phyloP scores from a whole-genome alignment of 169 alveolate genomes.

The Cryptosporidium sp. region DNA sequence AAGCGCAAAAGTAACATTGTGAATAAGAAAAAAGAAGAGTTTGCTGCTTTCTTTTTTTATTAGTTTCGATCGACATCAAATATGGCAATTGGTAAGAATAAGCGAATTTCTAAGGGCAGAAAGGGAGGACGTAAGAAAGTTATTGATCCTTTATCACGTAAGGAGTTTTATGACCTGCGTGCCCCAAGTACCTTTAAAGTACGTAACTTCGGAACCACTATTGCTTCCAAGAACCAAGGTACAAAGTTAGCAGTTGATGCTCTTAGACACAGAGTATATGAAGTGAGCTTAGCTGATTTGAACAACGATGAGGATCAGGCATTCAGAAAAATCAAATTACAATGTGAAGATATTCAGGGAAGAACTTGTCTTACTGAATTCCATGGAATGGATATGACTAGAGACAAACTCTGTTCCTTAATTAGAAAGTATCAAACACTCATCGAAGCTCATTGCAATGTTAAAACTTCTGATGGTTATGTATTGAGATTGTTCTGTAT shows the following conservation, averaged over 20 bases:
- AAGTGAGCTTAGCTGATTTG: conserved; percentile 96
- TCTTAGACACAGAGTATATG: conserved; percentile 95
- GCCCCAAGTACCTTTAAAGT: conserved; percentile 95
- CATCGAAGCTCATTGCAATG: conserved; percentile 97
- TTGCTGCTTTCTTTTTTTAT: conserved; percentile 19
- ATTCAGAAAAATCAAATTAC: conserved; percentile 93
- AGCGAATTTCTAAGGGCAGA: conserved; percentile 95
- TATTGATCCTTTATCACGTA: conserved; percentile 94
- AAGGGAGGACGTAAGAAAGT: conserved; percentile 97
- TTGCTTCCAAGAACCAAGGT: conserved; percentile 95
- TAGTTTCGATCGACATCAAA: conserved; percentile 37
- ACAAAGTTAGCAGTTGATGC: conserved; percentile 94
- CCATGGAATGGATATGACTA: conserved; percentile 96
- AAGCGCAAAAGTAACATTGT: conserved; percentile 28
- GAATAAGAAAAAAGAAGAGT: not conserved
- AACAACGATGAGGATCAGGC: conserved; percentile 95
- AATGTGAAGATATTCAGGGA: conserved; percentile 95
- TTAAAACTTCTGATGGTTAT: conserved; percentile 96
- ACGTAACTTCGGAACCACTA: conserved; percentile 93
- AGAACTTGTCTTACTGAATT: conserved; percentile 95
- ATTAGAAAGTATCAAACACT: conserved; percentile 96
- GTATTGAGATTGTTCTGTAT: conserved; percentile 96
- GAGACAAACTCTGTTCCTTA: conserved; percentile 96
- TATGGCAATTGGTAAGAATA: conserved; percentile 97
- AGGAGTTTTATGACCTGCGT: conserved; percentile 96